Evolutionary conservation across 139 green algal genomes (phyloP).

Genomic region (Volvox reticuliferus): DNA sequence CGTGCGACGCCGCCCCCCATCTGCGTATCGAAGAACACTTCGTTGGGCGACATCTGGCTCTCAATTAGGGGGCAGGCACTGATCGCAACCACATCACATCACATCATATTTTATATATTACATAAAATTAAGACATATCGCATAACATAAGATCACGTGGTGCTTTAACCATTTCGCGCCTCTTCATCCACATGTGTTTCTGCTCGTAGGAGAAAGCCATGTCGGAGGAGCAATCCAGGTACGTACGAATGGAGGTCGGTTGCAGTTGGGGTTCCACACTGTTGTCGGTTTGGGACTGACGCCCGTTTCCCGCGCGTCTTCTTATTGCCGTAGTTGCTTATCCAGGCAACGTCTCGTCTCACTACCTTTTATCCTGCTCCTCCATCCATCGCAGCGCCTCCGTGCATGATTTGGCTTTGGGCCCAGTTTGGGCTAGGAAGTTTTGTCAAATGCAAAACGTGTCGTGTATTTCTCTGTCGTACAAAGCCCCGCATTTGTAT

Average conservation of each 20-base stretch:
- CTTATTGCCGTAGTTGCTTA: background rate
- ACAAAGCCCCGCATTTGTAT: background rate
- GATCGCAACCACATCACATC: no score
- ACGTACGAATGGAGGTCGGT: background rate
- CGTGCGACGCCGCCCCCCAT: background rate
- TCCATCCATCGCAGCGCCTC: background rate
- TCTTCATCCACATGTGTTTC: background rate
- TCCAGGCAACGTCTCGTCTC: no score
- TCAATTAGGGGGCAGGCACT: no score
- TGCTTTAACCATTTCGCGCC: background rate
- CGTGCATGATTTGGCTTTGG: background rate
- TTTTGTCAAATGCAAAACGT: background rate
- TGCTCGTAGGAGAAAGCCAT: constrained; percentile 15
- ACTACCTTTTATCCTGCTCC: background rate
- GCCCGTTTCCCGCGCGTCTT: no score
- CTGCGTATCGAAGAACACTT: background rate
- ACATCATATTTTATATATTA: background rate
- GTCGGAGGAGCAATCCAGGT: constrained; percentile 13
- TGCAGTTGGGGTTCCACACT: background rate
- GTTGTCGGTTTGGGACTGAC: background rate
- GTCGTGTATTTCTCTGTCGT: background rate
- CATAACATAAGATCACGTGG: background rate
- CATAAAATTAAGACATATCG: background rate
- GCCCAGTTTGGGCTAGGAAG: background rate
- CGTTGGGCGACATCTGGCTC: background rate